Evolutionary conservation across 768 basidiomycete species (phyloP), one percentile per base, ranked within the genome.

Genomic region (Pulveroboletus ravenelii): DNA sequence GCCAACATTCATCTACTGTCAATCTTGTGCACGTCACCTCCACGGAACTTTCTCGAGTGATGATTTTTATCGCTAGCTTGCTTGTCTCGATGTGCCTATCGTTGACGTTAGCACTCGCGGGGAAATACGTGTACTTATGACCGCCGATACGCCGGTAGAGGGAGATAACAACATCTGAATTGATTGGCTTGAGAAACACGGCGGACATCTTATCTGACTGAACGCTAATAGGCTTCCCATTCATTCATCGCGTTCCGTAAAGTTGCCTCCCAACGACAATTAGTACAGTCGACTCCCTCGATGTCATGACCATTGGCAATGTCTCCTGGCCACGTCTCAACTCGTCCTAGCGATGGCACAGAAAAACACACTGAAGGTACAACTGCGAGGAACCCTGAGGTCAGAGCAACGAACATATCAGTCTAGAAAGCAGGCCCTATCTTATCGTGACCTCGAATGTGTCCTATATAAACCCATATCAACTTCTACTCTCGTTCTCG

Each of bases 151-250:
- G 32, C 27, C n/a, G 29, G 34, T 20, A 10, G 20, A 41, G 17
- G 27, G n/a, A 10, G 17, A 32, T 14, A 18, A 10, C 43, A 12
- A 53, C 60, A 43, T 50, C 45, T 43, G 61, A 60, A 45, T 45
- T 62, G 13, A 50, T 47, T n/a, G 15, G 20, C 8, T 34, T 37
- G 20, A 31, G 47, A 15, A 39, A 29, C 6, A 39, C 40, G 64
- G 62, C 50, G 15, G 55, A 66, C 29, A 39, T 66, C 31, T 25
- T 66, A 10, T 55, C 60, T 12, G 62, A 57, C 31, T 32, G 35
- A 10, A 44, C 42, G 15, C 35, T 60, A 9, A 45, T 64, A 14
- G 15, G 40, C 34, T 60, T 40, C 47, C 57, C 8, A 47, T 59
- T 14, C 5, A 36, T 43, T 27, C 31, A 1, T 30, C 58, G 15